These are phyloP conservation scores for Colletotrichum navitas DNA, from an alignment of 2,329 filamentous ascomycete genomes.

Conservation along the genomic window DNA sequence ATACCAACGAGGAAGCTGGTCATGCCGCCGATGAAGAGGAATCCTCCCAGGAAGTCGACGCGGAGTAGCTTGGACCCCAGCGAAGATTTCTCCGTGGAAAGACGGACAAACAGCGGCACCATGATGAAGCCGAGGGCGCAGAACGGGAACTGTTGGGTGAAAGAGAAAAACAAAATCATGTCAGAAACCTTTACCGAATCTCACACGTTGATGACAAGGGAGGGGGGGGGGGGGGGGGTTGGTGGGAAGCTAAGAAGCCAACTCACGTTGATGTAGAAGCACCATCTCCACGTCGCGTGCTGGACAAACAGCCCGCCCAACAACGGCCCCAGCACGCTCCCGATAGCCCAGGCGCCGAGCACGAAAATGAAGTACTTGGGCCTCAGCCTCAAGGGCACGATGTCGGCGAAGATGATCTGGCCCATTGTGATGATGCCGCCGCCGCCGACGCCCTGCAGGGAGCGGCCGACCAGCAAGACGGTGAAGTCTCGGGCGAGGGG, in stretches of 20 bases:
- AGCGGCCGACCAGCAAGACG: slow-evolving; percentile 30
- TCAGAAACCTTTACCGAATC: too few relatives aligned
- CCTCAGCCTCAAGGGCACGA: slow-evolving; percentile 15
- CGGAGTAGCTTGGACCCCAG: slow-evolving; percentile 6
- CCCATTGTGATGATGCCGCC: slow-evolving; percentile 39
- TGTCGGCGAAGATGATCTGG: slow-evolving; percentile 37
- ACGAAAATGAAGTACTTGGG: slow-evolving; percentile 27
- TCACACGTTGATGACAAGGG: neutral
- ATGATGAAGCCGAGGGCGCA: slow-evolving; percentile 19
- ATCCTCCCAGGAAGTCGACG: neutral
- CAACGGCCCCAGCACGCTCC: slow-evolving; percentile 22
- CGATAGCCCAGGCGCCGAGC: slow-evolving; percentile 21
- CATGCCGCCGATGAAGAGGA: slow-evolving; percentile 11
- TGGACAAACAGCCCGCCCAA: neutral
- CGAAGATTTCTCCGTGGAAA: neutral
- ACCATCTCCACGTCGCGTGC: neutral
- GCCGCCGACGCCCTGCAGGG: slow-evolving; percentile 37
- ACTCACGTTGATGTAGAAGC: slow-evolving; percentile 14
- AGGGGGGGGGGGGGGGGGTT: too few relatives aligned
- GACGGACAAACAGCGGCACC: slow-evolving; percentile 11
- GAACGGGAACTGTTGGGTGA: slow-evolving; percentile 1
- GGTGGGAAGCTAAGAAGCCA: neutral
- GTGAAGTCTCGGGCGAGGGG: slow-evolving; percentile 20
- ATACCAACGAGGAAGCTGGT: slow-evolving; percentile 21
- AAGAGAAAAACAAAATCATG: neutral